phyloP scores from a whole-genome alignment of 768 basidiomycete species.

The Scleroderma bovista region DNA sequence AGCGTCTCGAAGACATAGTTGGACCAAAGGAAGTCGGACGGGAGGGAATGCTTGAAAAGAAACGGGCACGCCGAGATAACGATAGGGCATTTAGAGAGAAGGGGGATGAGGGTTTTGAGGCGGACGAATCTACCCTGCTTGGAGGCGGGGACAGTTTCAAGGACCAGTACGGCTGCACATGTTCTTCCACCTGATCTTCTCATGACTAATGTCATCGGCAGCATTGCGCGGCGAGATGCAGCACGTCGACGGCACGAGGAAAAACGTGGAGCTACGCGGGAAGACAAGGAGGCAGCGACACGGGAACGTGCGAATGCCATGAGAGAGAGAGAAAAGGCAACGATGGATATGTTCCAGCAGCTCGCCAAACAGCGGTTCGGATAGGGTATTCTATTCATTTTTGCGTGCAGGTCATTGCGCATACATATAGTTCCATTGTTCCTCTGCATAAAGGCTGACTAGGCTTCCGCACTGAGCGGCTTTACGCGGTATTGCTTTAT shows the following conservation, averaged over 20 bases:
- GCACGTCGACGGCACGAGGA: slow-evolving; percentile 59
- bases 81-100: slow-evolving; percentile 68
- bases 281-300: slow-evolving; percentile 45
- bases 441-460: too few species aligned
- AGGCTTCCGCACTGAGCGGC: too few species aligned
- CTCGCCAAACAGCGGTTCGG: slow-evolving; percentile 87
- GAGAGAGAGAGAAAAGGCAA: slow-evolving; percentile 80
- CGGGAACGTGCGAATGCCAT: slow-evolving; percentile 60
- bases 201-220: slow-evolving; percentile 25
- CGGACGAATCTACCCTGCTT: slow-evolving; percentile 73
- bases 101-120: slow-evolving; percentile 72
- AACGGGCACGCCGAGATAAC: slow-evolving; percentile 62
- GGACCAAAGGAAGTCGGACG: slow-evolving; percentile 77
- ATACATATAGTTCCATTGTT: neutral
- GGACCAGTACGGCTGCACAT: slow-evolving; percentile 50
- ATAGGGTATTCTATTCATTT: slow-evolving; percentile 26
- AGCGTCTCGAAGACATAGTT: slow-evolving; percentile 69
- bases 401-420: neutral
- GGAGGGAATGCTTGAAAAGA: slow-evolving; percentile 86
- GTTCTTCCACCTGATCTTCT: neutral
- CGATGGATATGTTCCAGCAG: slow-evolving; percentile 95
- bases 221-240: slow-evolving; percentile 71
- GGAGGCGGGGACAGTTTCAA: slow-evolving; percentile 82
- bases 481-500: too few species aligned
- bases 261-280: slow-evolving; percentile 34